These are phyloP conservation scores for Adansonia gregorii DNA, from an alignment of 441 rosid genomes.

Conservation along the genomic window DNA sequence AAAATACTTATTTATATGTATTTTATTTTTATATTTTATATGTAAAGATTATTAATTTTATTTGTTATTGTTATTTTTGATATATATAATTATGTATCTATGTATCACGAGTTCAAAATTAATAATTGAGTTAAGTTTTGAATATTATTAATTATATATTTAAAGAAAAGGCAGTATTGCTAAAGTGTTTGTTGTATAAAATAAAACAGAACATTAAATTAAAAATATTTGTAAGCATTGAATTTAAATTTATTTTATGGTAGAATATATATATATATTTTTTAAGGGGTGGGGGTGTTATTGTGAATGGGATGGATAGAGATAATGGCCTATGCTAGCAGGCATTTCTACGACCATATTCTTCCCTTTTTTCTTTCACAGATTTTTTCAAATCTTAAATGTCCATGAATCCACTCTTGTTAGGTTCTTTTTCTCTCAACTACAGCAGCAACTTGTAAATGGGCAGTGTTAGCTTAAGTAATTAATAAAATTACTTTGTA, in stretches of 20 bases:
- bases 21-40: too few relatives aligned
- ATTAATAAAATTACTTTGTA: slow-evolving; percentile 8
- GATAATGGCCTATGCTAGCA: slow-evolving; percentile 61
- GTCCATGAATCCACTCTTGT: slow-evolving; percentile 45
- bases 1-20: too few relatives aligned
- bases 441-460: not conserved
- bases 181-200: not conserved
- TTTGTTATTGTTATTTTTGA: too few relatives aligned
- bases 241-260: not conserved
- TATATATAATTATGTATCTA: too few relatives aligned
- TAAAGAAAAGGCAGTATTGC: not conserved
- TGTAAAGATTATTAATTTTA: too few relatives aligned
- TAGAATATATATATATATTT: too few relatives aligned
- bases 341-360: slow-evolving; percentile 63
- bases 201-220: not conserved
- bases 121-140: too few relatives aligned
- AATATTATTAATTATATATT: too few relatives aligned
- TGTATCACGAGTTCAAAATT: too few relatives aligned
- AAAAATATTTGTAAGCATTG: not conserved
- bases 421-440: slow-evolving; percentile 26
- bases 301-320: slow-evolving; percentile 44
- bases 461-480: slow-evolving; percentile 22
- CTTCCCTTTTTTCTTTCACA: slow-evolving; percentile 48
- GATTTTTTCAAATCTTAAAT: slow-evolving; percentile 44
- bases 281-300: not conserved